phyloP scores from a whole-genome alignment of 192 early-diverging fungal genomes.

The Backusella tarrabulga region DNA sequence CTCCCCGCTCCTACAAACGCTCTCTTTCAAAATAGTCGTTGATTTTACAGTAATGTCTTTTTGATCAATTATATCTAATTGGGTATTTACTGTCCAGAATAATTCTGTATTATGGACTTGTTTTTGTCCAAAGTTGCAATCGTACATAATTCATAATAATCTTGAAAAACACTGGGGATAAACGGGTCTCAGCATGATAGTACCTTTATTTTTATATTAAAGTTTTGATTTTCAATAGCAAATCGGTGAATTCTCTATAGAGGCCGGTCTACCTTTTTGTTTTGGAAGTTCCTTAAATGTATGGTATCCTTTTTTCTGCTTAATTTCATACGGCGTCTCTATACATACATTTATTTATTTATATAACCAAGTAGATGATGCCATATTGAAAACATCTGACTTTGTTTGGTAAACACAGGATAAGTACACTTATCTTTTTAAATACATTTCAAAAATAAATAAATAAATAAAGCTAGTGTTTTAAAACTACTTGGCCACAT shows the following conservation, averaged over 20 bases:
- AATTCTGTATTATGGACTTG: neutral
- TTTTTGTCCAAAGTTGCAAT: neutral
- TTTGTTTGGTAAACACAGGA: neutral
- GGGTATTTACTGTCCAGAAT: neutral
- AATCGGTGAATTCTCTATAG: neutral
- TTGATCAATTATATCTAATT: neutral
- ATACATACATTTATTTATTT: neutral
- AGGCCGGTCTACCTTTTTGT: neutral
- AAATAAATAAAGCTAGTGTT: neutral
- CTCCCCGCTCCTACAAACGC: neutral
- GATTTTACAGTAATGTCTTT: neutral
- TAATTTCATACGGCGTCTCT: neutral
- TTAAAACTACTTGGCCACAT: neutral
- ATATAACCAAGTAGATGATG: neutral
- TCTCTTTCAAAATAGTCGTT: neutral
- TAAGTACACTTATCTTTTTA: neutral
- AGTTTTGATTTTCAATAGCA: conserved; percentile 1
- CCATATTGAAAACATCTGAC: neutral
- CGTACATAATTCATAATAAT: neutral
- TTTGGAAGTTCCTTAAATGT: conserved; percentile 10
- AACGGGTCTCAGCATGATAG: neutral
- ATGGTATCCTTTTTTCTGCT: neutral
- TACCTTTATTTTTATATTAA: neutral
- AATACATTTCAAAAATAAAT: neutral
- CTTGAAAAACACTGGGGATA: neutral